Base-by-base conservation (phyloP, 768 basidiomycete species). In the Podaxis sp. region DNA sequence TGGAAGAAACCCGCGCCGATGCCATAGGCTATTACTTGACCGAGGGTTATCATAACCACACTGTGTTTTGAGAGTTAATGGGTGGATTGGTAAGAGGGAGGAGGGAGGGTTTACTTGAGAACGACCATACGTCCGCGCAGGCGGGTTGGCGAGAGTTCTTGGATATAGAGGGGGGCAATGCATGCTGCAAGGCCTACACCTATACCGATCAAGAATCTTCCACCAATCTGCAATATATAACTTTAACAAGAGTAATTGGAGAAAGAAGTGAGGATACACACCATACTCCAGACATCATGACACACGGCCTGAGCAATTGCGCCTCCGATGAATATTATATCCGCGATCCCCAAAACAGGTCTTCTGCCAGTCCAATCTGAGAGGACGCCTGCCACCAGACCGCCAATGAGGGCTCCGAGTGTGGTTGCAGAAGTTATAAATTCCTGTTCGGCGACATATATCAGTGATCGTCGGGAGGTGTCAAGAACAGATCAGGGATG, bases 401-500 rank as follows among this genome's bases (percentile, higher is more conserved):
- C 87, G n/a, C 91, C 91, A 2, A 93, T 63, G 4, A 93, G 78
- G 0, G 91, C 91, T 11, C 89, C 90, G 27, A 92, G 78, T 0
- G 91, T 93, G 0, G 91, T 92, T 0, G 90, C 76, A 5, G 89
- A 89, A 0, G 91, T 92, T 70, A 93, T 91, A 37, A 91, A 80
- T 80, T 93, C 91, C 88, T 89, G 67, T 36, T 50, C 4, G 24
- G 13, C 2, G 24, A 8, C 49, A 24, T 50, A 50, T 27, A 22
- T 50, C 49, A 50, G 49, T 46, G 5, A 46, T 41, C 38, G 38
- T 40, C 43, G 8, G 33, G 2, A 40, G 17, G 17, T 29, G 33
- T 33, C 33, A 9, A 9, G 33, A 33, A 33, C 33, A 33, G 33
- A 8, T 33, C 33, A 33, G 8, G 33, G 33, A 33, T 9, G 33